Percentiles rank a stretch among this genome's conserved stretches.
Evolutionary conservation across 1,284 basidiomycete species (phyloP).

Genomic region (Coriolopsis trogii): DNA sequence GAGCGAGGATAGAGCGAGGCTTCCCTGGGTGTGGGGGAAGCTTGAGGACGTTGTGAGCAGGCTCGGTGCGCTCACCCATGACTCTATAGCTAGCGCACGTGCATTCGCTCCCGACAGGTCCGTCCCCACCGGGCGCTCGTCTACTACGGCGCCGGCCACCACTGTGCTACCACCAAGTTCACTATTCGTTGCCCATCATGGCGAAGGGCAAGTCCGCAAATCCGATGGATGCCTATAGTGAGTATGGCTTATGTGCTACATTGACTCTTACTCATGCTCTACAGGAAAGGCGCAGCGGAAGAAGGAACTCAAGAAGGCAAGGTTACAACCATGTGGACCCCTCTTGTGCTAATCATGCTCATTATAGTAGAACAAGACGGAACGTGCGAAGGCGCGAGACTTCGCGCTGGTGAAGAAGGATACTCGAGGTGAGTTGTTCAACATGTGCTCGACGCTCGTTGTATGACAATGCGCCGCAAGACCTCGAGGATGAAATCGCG

Average conservation of each 20-base stretch:
- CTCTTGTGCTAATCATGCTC: constrained; percentile 11
- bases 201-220: constrained; percentile 82
- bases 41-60: constrained; percentile 24
- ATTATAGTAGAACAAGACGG: constrained; percentile 84
- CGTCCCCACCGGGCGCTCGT: not conserved
- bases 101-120: not conserved
- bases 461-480: constrained; percentile 37
- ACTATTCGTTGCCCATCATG: constrained; percentile 55
- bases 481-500: constrained; percentile 71
- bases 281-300: constrained; percentile 85
- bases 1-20: constrained; percentile 13
- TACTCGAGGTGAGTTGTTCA: constrained; percentile 61
- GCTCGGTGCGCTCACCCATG: constrained; percentile 23
- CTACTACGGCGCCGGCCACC: not conserved
- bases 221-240: constrained; percentile 85
- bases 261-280: constrained; percentile 5
- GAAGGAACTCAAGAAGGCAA: constrained; percentile 90
- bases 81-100: constrained; percentile 34
- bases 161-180: constrained; percentile 3
- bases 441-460: not conserved
- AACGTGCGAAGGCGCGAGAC: constrained; percentile 77
- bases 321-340: constrained; percentile 16
- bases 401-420: constrained; percentile 88
- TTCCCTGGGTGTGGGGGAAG: constrained; percentile 31
- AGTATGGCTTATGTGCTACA: constrained; percentile 24